phyloP scores from a whole-genome alignment of 2,329 filamentous ascomycete genomes.

The Hypoxylon rubiginosum region DNA sequence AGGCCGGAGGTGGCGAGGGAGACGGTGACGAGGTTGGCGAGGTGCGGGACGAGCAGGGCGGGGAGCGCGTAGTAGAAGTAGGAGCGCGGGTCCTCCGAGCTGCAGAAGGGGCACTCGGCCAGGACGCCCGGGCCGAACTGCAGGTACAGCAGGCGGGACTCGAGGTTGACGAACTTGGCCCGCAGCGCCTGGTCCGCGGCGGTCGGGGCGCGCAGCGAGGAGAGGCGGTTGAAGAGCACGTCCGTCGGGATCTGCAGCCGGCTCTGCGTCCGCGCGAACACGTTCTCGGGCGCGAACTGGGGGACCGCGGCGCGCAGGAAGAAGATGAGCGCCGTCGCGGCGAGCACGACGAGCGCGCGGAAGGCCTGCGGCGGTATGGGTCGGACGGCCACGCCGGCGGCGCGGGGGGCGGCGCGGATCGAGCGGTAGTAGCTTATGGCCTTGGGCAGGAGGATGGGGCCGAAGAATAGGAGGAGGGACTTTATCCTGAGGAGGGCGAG shows the following conservation, averaged over 20 bases:
- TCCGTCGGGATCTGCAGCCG: constrained; percentile 88
- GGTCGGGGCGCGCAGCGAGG: constrained; percentile 68
- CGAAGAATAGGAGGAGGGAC: constrained; percentile 72
- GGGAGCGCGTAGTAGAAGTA: constrained; percentile 89
- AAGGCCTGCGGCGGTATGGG: constrained; percentile 67
- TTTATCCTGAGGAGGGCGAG: constrained; percentile 59
- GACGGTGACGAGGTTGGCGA: constrained; percentile 80
- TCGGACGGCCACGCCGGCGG: constrained; percentile 64
- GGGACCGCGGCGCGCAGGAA: constrained; percentile 75
- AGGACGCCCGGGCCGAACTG: constrained; percentile 83
- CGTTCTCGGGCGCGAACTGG: constrained; percentile 79
- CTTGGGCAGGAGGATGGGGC: constrained; percentile 78
- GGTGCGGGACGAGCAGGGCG: constrained; percentile 79
- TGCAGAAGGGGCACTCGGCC: constrained; percentile 85
- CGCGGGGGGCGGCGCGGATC: constrained; percentile 58
- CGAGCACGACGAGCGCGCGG: constrained; percentile 72
- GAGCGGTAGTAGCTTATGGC: constrained; percentile 74
- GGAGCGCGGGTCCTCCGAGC: constrained; percentile 73
- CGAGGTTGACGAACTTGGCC: constrained; percentile 75
- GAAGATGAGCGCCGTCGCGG: constrained; percentile 64
- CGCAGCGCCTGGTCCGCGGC: constrained; percentile 74
- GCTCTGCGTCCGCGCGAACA: constrained; percentile 83
- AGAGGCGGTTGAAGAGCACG: constrained; percentile 84
- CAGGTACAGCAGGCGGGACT: constrained; percentile 84
- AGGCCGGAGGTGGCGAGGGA: constrained; percentile 79